phyloP scores from a whole-genome alignment of 192 early-diverging fungal species.

The Backusella australiensis region DNA sequence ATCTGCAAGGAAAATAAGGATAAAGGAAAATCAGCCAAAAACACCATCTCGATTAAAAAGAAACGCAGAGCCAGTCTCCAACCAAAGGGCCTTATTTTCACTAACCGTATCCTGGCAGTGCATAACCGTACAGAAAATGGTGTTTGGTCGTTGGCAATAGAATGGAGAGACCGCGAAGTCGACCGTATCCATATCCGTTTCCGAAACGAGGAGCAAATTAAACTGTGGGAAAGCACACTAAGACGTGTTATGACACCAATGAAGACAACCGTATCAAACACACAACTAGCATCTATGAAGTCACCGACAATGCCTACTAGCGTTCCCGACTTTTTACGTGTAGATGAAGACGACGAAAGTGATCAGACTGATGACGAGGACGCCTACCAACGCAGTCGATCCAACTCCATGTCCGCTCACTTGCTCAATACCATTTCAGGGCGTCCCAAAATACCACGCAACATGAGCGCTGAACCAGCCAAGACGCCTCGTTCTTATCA shows the following conservation, averaged over 20 bases:
- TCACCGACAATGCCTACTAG: conserved; percentile 22
- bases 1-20: conserved; percentile 85
- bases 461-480: not conserved
- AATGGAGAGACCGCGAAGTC: conserved; percentile 83
- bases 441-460: conserved; percentile 4
- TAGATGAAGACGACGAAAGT: conserved; percentile 30
- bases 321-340: conserved; percentile 14
- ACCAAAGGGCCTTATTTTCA: conserved; percentile 85
- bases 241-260: conserved; percentile 47
- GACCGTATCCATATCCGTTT: conserved; percentile 88
- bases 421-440: not conserved
- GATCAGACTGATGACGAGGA: conserved; percentile 31
- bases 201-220: conserved; percentile 88
- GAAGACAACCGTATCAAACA: conserved; percentile 38
- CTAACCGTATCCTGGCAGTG: conserved; percentile 67
- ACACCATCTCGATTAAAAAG: conserved; percentile 52
- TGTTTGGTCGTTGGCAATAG: conserved; percentile 64
- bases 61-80: conserved; percentile 60
- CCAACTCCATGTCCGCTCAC: conserved; percentile 15
- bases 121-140: conserved; percentile 21
- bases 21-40: conserved; percentile 31
- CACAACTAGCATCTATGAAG: conserved; percentile 31
- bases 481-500: not conserved
- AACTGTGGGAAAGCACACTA: conserved; percentile 81
- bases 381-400: conserved; percentile 28